Conservation (phyloP, 2,329 filamentous ascomycete genomes). For the Didymellaceae sp. region DNA sequence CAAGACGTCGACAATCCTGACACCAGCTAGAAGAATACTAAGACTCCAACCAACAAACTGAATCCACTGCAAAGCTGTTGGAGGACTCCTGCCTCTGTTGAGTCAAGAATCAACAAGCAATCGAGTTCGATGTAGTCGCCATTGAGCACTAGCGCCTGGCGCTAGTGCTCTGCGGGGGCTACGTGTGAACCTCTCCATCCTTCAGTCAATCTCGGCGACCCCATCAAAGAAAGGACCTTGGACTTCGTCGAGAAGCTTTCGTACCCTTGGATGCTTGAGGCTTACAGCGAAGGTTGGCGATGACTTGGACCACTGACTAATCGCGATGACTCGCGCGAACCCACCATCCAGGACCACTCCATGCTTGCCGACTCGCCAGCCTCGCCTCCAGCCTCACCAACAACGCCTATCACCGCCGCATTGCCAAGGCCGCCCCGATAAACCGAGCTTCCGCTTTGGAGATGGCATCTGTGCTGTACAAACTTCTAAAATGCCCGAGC, state of each 20-base stretch:
- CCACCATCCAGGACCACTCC: neutral
- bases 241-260: neutral
- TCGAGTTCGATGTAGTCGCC: too few relatives aligned
- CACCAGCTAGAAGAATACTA: too few relatives aligned
- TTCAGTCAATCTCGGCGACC: neutral
- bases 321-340: neutral
- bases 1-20: too few relatives aligned
- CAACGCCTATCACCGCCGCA: conserved; percentile 8
- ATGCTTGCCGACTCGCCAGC: neutral
- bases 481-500: neutral
- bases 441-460: conserved; percentile 9
- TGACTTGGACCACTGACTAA: neutral
- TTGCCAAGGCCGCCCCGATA: conserved; percentile 9
- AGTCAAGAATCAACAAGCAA: too few relatives aligned
- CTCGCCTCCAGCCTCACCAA: conserved; percentile 9
- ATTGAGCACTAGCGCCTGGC: neutral
- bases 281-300: neutral
- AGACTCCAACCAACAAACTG: too few relatives aligned
- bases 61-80: too few relatives aligned
- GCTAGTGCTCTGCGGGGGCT: neutral
- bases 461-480: neutral
- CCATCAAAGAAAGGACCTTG: neutral
- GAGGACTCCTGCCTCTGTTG: too few relatives aligned
- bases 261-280: neutral
- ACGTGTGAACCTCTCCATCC: neutral